These are phyloP conservation scores for Ettlia oleoabundans DNA, from an alignment of 139 green algal species.

Conservation along the genomic window DNA sequence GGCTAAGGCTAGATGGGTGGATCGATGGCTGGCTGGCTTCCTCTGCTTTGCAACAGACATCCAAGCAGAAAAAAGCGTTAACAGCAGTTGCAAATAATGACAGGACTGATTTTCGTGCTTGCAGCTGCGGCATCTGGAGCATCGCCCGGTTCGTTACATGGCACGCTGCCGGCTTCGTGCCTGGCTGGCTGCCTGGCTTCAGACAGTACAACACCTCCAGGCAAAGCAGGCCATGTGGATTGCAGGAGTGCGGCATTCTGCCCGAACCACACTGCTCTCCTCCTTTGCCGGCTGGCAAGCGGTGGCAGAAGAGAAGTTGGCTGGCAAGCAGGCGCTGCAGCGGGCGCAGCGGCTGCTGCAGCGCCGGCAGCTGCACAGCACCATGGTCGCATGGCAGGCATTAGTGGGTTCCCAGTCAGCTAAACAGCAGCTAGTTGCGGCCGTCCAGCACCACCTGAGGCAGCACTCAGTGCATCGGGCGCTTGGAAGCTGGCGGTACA, in stretches of 20 bases:
- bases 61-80: no score
- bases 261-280: neutral
- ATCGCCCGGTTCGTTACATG: conserved; percentile 31
- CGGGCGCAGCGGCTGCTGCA: neutral
- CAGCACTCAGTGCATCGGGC: neutral
- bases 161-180: conserved; percentile 10
- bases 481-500: conserved; percentile 26
- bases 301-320: neutral
- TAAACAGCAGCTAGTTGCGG: neutral
- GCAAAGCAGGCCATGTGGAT: neutral
- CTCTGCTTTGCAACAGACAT: no score
- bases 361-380: neutral
- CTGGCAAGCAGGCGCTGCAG: neutral
- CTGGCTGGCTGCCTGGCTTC: conserved; percentile 14
- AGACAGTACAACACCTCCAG: neutral
- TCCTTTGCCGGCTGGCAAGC: conserved; percentile 31
- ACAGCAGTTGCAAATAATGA: no score
- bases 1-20: neutral
- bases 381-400: conserved; percentile 17
- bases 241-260: neutral
- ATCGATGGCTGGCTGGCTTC: no score
- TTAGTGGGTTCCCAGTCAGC: neutral
- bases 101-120: neutral
- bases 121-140: conserved; percentile 38
- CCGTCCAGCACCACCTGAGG: neutral